These are phyloP conservation scores for Suillus clintonianus DNA, from an alignment of 768 basidiomycete genomes.

Conservation along the genomic window DNA sequence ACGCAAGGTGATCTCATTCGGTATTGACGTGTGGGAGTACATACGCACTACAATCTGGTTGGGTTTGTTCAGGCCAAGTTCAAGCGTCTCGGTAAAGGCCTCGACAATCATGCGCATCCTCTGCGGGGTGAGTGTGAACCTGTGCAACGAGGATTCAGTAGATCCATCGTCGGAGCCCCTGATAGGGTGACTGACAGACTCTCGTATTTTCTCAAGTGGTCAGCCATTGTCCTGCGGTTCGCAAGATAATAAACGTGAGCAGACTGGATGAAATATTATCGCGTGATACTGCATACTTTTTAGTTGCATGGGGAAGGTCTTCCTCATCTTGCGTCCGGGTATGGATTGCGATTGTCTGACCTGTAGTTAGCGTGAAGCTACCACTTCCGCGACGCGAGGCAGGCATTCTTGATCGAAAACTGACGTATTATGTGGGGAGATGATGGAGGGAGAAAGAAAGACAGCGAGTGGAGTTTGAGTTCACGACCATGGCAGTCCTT, in stretches of 20 bases:
- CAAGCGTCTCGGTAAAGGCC: constrained; percentile 91
- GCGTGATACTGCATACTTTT: constrained; percentile 58
- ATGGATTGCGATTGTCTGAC: constrained; percentile 82
- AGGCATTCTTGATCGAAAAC: constrained; percentile 46
- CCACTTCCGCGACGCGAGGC: constrained; percentile 78
- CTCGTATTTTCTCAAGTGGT: constrained; percentile 91
- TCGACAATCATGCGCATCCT: constrained; percentile 97
- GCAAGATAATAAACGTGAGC: constrained; percentile 3
- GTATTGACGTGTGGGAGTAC: background rate
- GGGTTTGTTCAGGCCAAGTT: constrained; percentile 79
- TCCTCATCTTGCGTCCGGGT: constrained; percentile 87
- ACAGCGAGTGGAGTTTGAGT: constrained; percentile 18
- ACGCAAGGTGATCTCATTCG: constrained; percentile 4
- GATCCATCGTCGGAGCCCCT: constrained; percentile 11
- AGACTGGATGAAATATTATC: background rate
- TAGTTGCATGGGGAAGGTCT: constrained; percentile 90
- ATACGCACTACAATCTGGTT: constrained; percentile 84
- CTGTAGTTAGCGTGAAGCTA: constrained; percentile 68
- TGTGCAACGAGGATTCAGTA: constrained; percentile 26
- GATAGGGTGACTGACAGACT: constrained; percentile 58
- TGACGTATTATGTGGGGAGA: constrained; percentile 3
- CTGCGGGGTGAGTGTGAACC: constrained; percentile 86
- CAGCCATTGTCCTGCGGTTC: constrained; percentile 78
- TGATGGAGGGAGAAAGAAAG: constrained; percentile 14
- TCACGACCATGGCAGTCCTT: constrained; percentile 8